Conservation (phyloP, 805 yeast species). For the Kodamaea sagamina region DNA sequence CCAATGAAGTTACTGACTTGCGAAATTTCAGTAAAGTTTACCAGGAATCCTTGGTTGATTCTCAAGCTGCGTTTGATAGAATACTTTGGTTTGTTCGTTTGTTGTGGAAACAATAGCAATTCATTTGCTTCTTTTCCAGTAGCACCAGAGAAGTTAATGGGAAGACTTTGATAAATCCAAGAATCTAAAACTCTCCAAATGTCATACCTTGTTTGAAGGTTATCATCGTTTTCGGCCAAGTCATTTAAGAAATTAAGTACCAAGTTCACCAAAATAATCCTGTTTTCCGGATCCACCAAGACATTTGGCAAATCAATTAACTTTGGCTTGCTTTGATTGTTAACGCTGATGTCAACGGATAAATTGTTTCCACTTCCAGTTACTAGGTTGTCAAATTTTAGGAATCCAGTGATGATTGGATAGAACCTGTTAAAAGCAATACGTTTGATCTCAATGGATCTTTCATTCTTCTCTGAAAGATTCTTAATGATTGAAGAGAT, state of each 20-base stretch:
- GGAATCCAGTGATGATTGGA: slow-evolving; percentile 36
- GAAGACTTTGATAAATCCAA: slow-evolving; percentile 56
- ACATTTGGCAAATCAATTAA: slow-evolving; percentile 24
- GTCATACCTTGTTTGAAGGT: slow-evolving; percentile 37
- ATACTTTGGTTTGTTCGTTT: slow-evolving; percentile 20
- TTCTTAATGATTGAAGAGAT: slow-evolving; percentile 43
- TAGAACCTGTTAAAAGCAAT: slow-evolving; percentile 35
- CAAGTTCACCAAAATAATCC: slow-evolving; percentile 36
- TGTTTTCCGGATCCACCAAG: slow-evolving; percentile 35
- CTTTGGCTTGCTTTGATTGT: slow-evolving; percentile 16
- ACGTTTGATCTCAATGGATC: slow-evolving; percentile 27
- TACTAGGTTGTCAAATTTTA: slow-evolving; percentile 43
- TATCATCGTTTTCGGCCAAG: slow-evolving; percentile 48
- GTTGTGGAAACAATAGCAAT: slow-evolving; percentile 10
- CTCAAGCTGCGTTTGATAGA: slow-evolving; percentile 19
- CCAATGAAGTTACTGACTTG: slow-evolving; percentile 66
- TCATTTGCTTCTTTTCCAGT: slow-evolving; percentile 9
- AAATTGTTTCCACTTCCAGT: slow-evolving; percentile 17
- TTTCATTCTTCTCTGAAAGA: slow-evolving; percentile 23
- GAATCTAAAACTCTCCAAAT: slow-evolving; percentile 73
- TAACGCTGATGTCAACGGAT: slow-evolving; percentile 15
- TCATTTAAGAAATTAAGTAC: slow-evolving; percentile 51
- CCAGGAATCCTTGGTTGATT: slow-evolving; percentile 30
- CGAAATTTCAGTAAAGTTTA: slow-evolving; percentile 50
- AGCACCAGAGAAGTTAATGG: slow-evolving; percentile 10